A percentile compares a stretch with the other conserved stretches of the same genome.
phyloP scores from a whole-genome alignment of 257 asterid species.

The Vinca minor region DNA sequence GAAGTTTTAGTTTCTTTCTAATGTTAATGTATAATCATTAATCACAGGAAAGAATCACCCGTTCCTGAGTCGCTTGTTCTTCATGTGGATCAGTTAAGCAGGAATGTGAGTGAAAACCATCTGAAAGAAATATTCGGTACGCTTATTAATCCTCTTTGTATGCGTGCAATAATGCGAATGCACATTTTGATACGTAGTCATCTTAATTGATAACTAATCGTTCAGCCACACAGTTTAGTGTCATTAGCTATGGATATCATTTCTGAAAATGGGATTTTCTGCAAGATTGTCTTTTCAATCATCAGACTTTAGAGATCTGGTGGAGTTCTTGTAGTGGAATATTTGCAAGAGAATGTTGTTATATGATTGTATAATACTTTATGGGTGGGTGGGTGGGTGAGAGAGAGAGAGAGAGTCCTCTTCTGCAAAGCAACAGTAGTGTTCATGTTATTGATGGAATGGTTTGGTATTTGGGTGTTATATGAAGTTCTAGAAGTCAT shows the following conservation, averaged over 20 bases:
- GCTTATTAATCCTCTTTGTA: slow-evolving; percentile 9
- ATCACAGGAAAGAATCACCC: slow-evolving; percentile 87
- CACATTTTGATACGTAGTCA: no score
- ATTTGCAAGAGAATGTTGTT: neutral
- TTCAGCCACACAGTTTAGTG: neutral
- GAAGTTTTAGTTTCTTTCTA: neutral
- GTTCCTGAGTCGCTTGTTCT: slow-evolving; percentile 80
- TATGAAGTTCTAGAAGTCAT: neutral
- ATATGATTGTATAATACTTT: neutral
- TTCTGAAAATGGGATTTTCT: neutral
- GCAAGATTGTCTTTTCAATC: neutral
- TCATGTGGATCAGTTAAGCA: slow-evolving; percentile 81
- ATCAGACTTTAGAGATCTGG: neutral
- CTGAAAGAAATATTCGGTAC: slow-evolving; percentile 93
- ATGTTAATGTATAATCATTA: slow-evolving; percentile 6
- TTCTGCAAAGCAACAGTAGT: neutral
- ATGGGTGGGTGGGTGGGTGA: neutral
- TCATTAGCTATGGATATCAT: neutral
- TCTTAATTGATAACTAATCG: neutral
- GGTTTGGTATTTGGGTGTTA: neutral
- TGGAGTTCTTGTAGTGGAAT: neutral
- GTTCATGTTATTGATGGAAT: neutral
- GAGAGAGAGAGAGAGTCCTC: neutral
- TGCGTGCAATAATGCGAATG: neutral
- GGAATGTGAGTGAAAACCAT: slow-evolving; percentile 93